Percentiles rank a stretch among this genome's conserved stretches.
These are phyloP conservation scores for Pyrrhoderma lamaoense DNA, from an alignment of 1,284 basidiomycete genomes.

Conservation along the genomic window DNA sequence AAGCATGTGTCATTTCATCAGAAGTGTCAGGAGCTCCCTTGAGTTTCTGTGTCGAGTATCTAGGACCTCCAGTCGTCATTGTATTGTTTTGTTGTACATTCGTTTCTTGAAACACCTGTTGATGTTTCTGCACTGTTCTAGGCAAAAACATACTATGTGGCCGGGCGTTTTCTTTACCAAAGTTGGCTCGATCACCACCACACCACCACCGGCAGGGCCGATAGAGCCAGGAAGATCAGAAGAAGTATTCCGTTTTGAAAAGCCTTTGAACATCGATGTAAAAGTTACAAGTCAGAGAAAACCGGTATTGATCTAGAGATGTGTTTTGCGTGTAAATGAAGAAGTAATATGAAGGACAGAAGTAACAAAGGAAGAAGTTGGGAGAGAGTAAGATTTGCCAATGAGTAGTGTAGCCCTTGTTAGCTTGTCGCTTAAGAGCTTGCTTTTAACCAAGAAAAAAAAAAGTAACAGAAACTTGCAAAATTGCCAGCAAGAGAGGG, in stretches of 20 bases:
- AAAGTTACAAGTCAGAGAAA: no score
- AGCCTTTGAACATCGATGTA: slow-evolving; percentile 17
- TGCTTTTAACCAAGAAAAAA: no score
- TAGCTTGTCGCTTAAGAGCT: no score
- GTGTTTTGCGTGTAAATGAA: not conserved
- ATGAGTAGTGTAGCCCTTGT: slow-evolving; percentile 1
- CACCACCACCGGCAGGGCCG: no score
- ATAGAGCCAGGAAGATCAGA: not conserved
- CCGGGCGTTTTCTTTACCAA: slow-evolving; percentile 14
- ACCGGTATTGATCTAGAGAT: no score
- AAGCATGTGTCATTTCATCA: slow-evolving; percentile 48
- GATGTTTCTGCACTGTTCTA: not conserved
- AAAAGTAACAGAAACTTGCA: no score
- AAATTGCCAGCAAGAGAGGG: no score
- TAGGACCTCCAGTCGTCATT: not conserved
- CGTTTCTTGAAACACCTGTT: slow-evolving; percentile 9
- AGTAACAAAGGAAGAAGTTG: not conserved
- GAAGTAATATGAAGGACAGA: not conserved
- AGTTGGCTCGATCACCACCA: not conserved
- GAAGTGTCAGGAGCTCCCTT: not conserved
- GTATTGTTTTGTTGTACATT: not conserved
- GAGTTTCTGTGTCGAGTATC: not conserved
- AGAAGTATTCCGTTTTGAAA: slow-evolving; percentile 10
- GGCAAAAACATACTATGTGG: not conserved
- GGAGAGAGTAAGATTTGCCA: not conserved